Conservation (phyloP, 2,329 filamentous ascomycete genomes). For the Neocatenulostroma microsporum region DNA sequence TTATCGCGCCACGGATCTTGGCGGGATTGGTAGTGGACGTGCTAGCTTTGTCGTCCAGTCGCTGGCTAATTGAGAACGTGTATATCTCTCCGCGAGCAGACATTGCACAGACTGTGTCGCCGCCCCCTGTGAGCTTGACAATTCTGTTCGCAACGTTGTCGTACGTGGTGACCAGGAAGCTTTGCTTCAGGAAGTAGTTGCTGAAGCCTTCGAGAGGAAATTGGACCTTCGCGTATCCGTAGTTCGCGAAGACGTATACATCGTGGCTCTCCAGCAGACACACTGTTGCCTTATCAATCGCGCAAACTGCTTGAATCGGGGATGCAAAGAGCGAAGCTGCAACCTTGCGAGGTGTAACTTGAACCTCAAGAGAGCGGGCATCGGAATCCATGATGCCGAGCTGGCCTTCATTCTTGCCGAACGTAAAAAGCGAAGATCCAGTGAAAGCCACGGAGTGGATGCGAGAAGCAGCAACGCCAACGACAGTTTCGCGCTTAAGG, state of each 20-base stretch:
- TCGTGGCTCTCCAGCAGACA: slow-evolving; percentile 79
- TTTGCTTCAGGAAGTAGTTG: slow-evolving; percentile 60
- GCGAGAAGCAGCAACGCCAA: slow-evolving; percentile 78
- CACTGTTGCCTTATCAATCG: slow-evolving; percentile 82
- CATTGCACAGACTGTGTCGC: slow-evolving; percentile 84
- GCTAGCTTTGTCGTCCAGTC: slow-evolving; percentile 51
- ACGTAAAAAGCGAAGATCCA: slow-evolving; percentile 73
- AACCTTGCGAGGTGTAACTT: slow-evolving; percentile 74
- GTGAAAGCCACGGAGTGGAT: slow-evolving; percentile 91
- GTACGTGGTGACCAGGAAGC: slow-evolving; percentile 58
- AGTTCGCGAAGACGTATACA: slow-evolving; percentile 91
- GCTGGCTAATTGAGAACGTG: slow-evolving; percentile 67
- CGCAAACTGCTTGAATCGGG: slow-evolving; percentile 68
- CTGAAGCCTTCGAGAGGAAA: slow-evolving; percentile 71
- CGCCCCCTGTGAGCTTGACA: slow-evolving; percentile 69
- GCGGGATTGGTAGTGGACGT: slow-evolving; percentile 85
- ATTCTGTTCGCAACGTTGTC: slow-evolving; percentile 61
- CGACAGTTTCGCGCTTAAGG: slow-evolving; percentile 73
- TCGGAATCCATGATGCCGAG: slow-evolving; percentile 91
- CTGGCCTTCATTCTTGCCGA: slow-evolving; percentile 92
- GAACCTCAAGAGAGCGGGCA: slow-evolving; percentile 80
- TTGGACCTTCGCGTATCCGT: slow-evolving; percentile 83
- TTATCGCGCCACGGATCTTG: slow-evolving; percentile 78
- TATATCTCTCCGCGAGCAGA: slow-evolving; percentile 81
- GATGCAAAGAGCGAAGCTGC: slow-evolving; percentile 73